Conservation (phyloP, 116 monocot species). For the Zostera marina region DNA sequence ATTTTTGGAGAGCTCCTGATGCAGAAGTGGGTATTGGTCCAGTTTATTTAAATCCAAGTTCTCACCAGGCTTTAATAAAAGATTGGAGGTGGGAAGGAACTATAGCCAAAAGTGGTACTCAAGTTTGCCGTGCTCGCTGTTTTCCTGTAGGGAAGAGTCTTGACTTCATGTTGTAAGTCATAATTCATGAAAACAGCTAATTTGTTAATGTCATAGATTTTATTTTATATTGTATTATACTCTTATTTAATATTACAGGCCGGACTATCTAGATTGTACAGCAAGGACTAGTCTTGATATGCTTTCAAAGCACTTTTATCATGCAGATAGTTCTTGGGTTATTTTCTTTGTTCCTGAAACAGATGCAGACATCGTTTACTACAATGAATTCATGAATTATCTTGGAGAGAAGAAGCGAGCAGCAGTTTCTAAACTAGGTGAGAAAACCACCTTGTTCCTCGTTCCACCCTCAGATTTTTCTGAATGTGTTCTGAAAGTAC, state of each 20-base stretch:
- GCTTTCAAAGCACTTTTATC: slow-evolving; percentile 91
- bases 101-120: slow-evolving; percentile 82
- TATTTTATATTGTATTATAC: slow-evolving; percentile 2
- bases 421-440: slow-evolving; percentile 80
- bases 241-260: slow-evolving; percentile 30
- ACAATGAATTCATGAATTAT: slow-evolving; percentile 92
- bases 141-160: slow-evolving; percentile 94
- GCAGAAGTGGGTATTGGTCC: slow-evolving; percentile 11
- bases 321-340: slow-evolving; percentile 73
- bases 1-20: slow-evolving; percentile 20
- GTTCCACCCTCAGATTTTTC: slow-evolving; percentile 95
- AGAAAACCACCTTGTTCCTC: slow-evolving; percentile 72
- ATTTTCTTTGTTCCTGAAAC: slow-evolving; percentile 94
- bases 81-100: slow-evolving; percentile 98
- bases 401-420: slow-evolving; percentile 82
- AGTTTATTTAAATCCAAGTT: slow-evolving; percentile 14
- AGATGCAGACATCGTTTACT: slow-evolving; percentile 71
- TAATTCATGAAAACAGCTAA: not conserved
- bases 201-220: not conserved
- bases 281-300: slow-evolving; percentile 95
- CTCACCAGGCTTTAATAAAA: slow-evolving; percentile 24
- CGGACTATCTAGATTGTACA: slow-evolving; percentile 73
- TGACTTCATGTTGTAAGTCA: slow-evolving; percentile 91
- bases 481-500: slow-evolving; percentile 80
- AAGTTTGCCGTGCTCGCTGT: slow-evolving; percentile 87